Conservation (phyloP, 2,329 filamentous ascomycete species). For the Magnaporthiopsis incrustans region DNA sequence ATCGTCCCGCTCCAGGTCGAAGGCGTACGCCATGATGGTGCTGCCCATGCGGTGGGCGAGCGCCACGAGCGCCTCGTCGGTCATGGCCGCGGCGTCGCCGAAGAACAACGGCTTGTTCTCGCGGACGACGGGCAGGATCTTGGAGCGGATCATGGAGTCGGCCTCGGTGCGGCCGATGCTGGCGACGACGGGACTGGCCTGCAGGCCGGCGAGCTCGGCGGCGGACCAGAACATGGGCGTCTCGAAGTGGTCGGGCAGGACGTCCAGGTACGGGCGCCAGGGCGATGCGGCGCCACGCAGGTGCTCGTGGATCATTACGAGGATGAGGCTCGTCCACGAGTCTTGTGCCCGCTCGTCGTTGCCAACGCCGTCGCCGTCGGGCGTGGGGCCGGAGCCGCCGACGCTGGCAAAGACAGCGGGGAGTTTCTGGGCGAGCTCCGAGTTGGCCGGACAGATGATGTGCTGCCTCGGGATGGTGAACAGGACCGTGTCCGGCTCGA, state of each 20-base stretch:
- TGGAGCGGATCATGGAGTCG: constrained; percentile 56
- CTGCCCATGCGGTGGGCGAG: constrained; percentile 76
- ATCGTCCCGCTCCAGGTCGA: constrained; percentile 58
- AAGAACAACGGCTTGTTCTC: constrained; percentile 38
- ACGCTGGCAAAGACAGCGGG: constrained; percentile 40
- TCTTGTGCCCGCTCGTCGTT: constrained; percentile 30
- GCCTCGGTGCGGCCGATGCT: constrained; percentile 71
- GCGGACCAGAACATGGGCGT: constrained; percentile 86
- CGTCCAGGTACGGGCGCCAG: constrained; percentile 72
- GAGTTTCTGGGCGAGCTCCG: constrained; percentile 52
- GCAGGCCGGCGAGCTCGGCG: constrained; percentile 61
- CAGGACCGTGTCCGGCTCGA: constrained; percentile 65
- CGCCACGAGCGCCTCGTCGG: constrained; percentile 36
- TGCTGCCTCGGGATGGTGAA: constrained; percentile 69
- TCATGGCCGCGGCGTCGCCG: constrained; percentile 23
- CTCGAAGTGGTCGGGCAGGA: constrained; percentile 66
- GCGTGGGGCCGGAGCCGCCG: constrained; percentile 17
- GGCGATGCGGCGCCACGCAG: constrained; percentile 49
- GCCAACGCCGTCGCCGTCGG: constrained; percentile 28
- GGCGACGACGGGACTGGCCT: constrained; percentile 65
- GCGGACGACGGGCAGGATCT: constrained; percentile 44
- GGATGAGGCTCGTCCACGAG: constrained; percentile 55
- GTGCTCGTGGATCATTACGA: constrained; percentile 73
- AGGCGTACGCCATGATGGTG: constrained; percentile 87
- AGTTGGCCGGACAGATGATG: constrained; percentile 68